Conservation (phyloP, 2,329 filamentous ascomycete species). For the Pezicula rhizophila region DNA sequence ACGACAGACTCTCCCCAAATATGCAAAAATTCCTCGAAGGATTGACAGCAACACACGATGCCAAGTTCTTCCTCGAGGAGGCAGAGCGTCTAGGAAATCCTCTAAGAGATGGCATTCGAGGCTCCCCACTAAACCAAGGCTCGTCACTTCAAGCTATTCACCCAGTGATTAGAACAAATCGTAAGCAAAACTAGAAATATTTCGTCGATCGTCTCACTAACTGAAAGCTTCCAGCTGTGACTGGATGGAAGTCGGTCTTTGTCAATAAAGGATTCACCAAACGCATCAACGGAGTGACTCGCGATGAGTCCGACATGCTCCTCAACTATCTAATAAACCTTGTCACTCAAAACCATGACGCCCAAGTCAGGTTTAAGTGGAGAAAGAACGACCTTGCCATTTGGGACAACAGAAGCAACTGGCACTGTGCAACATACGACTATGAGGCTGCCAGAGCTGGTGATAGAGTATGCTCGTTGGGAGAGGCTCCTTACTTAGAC, state of each 20-base stretch:
- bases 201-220: constrained; percentile 33
- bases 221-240: constrained; percentile 33
- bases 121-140: constrained; percentile 52
- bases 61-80: constrained; percentile 44
- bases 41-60: constrained; percentile 44
- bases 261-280: constrained; percentile 46
- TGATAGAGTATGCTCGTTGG: constrained; percentile 41
- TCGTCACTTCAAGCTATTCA: constrained; percentile 35
- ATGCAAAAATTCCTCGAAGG: constrained; percentile 41
- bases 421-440: constrained; percentile 54
- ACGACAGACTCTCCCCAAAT: constrained; percentile 45
- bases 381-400: constrained; percentile 50
- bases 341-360: constrained; percentile 49
- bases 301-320: constrained; percentile 45
- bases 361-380: constrained; percentile 50
- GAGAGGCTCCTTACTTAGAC: constrained; percentile 51
- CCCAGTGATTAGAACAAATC: constrained; percentile 54
- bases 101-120: constrained; percentile 32
- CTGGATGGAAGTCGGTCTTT: constrained; percentile 34
- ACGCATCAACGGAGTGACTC: constrained; percentile 48
- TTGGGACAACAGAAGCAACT: constrained; percentile 57
- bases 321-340: constrained; percentile 31
- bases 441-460: constrained; percentile 43
- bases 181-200: constrained; percentile 19
- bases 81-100: constrained; percentile 38